Conservation (phyloP, 805 yeast species). For the Candida peoriensis region DNA sequence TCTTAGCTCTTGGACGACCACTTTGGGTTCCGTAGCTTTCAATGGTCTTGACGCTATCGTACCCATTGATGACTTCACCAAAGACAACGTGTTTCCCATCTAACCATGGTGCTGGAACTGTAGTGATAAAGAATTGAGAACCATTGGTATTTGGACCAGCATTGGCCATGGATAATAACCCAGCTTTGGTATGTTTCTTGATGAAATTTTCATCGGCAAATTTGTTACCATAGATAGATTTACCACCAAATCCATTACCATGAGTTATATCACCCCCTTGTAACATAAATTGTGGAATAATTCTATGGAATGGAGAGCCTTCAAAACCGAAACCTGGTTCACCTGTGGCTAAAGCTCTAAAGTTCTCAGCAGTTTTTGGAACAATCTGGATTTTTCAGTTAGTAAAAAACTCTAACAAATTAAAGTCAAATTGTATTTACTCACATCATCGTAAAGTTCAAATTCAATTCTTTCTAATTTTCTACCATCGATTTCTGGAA, state of each 20-base stretch:
- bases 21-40: conserved; percentile 71
- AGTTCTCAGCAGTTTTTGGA: conserved; percentile 95
- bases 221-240: conserved; percentile 77
- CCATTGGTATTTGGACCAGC: conserved; percentile 99
- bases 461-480: conserved; percentile 36
- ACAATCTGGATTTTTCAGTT: conserved; percentile 45
- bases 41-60: conserved; percentile 78
- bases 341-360: conserved; percentile 92
- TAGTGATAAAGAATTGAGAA: conserved; percentile 94
- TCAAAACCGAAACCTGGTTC: conserved; percentile 94
- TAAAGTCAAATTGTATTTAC: conserved; percentile 2
- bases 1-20: conserved; percentile 66
- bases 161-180: conserved; percentile 93
- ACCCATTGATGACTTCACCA: conserved; percentile 86
- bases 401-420: too few species aligned
- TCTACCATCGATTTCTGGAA: conserved; percentile 49
- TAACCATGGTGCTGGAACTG: conserved; percentile 82
- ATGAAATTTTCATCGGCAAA: conserved; percentile 75
- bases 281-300: conserved; percentile 95
- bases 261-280: conserved; percentile 95
- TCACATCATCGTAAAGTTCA: conserved; percentile 26
- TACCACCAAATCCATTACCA: conserved; percentile 97
- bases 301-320: conserved; percentile 93
- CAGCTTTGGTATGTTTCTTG: conserved; percentile 72
- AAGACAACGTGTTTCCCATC: conserved; percentile 95